A percentile compares a stretch with the other conserved stretches of the same genome.
These are phyloP conservation scores for Ulvella scutata DNA, from an alignment of 139 green algal genomes.

Conservation along the genomic window DNA sequence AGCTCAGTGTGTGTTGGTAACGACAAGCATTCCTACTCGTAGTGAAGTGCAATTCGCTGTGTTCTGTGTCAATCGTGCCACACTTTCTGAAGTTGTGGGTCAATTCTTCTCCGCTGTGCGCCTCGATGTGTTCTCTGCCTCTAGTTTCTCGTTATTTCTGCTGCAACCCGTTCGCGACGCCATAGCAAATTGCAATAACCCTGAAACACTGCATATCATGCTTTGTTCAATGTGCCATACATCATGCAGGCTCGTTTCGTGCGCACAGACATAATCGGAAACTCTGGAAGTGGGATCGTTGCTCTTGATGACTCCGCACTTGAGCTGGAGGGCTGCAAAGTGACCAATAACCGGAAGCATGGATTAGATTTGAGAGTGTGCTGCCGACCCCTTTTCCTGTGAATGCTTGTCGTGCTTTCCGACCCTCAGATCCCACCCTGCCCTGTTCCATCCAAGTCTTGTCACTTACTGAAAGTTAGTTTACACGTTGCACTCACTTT, in stretches of 20 bases:
- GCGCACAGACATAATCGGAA: not conserved
- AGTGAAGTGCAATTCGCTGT: too few relatives aligned
- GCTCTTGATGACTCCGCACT: not conserved
- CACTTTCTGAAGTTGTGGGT: too few relatives aligned
- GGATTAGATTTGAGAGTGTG: not conserved
- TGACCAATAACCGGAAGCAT: not conserved
- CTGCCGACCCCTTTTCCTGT: not conserved
- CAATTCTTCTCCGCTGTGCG: too few relatives aligned
- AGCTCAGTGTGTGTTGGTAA: too few relatives aligned
- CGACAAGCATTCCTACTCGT: too few relatives aligned
- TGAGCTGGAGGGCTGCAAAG: not conserved
- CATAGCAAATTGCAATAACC: not conserved
- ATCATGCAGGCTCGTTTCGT: not conserved
- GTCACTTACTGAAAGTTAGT: not conserved
- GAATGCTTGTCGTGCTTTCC: too few relatives aligned
- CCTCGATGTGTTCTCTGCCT: too few relatives aligned
- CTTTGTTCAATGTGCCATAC: not conserved
- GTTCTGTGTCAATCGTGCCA: too few relatives aligned
- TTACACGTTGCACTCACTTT: not conserved
- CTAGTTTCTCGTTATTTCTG: too few relatives aligned
- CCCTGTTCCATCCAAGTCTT: not conserved
- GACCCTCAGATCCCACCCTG: too few relatives aligned
- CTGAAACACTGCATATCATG: not conserved
- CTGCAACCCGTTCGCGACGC: too few relatives aligned
- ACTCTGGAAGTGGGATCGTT: not conserved